A percentile compares a stretch with the other conserved stretches of the same genome.
Evolutionary conservation across 352 stramenopile species (phyloP).

Genomic region (Pythium sp.): DNA sequence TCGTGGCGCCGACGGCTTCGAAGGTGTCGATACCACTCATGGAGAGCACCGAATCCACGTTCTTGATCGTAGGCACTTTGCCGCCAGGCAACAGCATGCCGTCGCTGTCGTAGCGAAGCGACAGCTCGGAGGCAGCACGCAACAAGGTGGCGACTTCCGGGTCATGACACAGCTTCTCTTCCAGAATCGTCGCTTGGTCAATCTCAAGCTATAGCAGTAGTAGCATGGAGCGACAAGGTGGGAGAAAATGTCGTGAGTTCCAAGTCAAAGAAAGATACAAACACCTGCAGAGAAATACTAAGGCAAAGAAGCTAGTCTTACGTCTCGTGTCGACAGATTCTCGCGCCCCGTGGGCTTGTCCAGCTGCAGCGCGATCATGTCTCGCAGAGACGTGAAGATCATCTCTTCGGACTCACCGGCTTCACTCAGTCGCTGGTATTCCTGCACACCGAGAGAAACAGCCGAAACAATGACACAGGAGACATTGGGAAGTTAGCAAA

Average conservation of each 20-base stretch:
- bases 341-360: conserved; percentile 6
- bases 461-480: background rate
- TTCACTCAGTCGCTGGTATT: conserved; percentile 34
- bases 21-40: conserved; percentile 1
- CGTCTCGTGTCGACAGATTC: conserved; percentile 8
- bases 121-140: conserved; percentile 6
- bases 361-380: conserved; percentile 26
- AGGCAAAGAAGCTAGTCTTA: background rate
- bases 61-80: background rate
- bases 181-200: conserved; percentile 4
- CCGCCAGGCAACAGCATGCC: background rate
- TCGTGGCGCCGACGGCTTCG: background rate
- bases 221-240: too few species aligned
- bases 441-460: conserved; percentile 11
- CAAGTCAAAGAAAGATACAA: background rate
- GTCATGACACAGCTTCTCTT: conserved; percentile 11
- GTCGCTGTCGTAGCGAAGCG: conserved; percentile 5
- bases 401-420: conserved; percentile 37
- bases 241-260: too few species aligned
- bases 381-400: conserved; percentile 42
- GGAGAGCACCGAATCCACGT: conserved; percentile 5
- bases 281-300: background rate
- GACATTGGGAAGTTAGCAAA: background rate
- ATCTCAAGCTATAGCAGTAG: background rate
- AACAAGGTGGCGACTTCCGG: conserved; percentile 3